These are phyloP conservation scores for Aspergillus awamori DNA, from an alignment of 2,329 filamentous ascomycete genomes.

Conservation along the genomic window DNA sequence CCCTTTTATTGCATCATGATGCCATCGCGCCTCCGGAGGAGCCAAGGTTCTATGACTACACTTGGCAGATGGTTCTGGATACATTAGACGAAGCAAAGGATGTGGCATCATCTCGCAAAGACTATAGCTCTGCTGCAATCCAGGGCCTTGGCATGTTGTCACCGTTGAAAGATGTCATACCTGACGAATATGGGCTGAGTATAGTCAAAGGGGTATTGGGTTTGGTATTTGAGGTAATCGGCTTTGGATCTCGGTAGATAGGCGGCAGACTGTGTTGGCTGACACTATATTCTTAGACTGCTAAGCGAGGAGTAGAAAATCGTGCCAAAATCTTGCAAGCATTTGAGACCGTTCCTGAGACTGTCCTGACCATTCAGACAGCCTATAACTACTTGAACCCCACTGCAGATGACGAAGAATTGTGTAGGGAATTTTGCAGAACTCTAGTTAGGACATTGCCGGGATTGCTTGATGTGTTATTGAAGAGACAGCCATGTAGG, in stretches of 20 bases:
- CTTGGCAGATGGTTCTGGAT: background rate
- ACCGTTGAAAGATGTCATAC: background rate
- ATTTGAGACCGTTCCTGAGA: background rate
- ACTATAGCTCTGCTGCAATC: background rate
- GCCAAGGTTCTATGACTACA: background rate
- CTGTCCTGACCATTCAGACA: background rate
- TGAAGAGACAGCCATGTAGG: background rate
- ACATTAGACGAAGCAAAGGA: background rate
- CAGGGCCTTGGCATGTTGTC: background rate
- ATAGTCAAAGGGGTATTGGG: background rate
- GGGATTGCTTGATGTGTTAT: background rate
- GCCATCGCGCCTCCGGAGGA: background rate
- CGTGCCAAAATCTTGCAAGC: background rate
- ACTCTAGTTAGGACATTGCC: background rate
- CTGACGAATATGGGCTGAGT: background rate
- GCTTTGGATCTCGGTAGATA: background rate
- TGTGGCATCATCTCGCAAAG: background rate
- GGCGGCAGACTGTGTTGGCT: background rate
- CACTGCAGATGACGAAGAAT: background rate
- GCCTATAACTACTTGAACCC: background rate
- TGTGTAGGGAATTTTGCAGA: background rate
- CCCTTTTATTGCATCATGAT: background rate
- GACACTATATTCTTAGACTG: background rate
- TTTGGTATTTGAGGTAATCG: background rate
- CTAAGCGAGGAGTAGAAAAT: background rate